Conservation (phyloP, 441 rosid species). For the Kokia cookei region DNA sequence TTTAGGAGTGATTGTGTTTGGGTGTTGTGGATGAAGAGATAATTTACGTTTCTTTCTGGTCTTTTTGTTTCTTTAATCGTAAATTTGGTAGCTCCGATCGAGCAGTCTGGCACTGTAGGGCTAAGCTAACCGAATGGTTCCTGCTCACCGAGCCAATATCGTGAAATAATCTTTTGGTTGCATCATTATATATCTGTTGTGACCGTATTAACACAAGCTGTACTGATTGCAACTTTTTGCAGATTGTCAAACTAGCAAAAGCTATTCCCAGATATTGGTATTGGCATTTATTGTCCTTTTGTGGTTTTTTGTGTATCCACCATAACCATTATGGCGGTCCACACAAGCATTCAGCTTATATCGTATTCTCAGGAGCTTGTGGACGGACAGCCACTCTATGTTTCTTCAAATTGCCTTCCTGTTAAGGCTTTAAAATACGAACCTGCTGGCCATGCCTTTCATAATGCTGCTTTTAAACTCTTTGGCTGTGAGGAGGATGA, state of each 20-base stretch:
- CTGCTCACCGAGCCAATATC: neutral
- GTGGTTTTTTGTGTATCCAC: neutral
- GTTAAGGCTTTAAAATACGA: slow-evolving; percentile 64
- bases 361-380: slow-evolving; percentile 71
- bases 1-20: neutral
- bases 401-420: slow-evolving; percentile 76
- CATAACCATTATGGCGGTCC: slow-evolving; percentile 20
- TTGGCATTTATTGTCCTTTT: neutral
- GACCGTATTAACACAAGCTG: neutral
- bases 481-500: slow-evolving; percentile 64
- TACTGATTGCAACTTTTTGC: neutral
- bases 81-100: neutral
- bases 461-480: slow-evolving; percentile 75
- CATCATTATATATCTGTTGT: neutral
- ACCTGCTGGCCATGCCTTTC: slow-evolving; percentile 94
- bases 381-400: slow-evolving; percentile 63
- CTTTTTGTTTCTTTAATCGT: neutral
- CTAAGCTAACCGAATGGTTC: neutral
- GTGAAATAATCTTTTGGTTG: neutral
- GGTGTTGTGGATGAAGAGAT: neutral
- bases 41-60: neutral
- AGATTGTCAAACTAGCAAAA: neutral
- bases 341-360: slow-evolving; percentile 39
- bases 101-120: neutral
- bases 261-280: neutral